A percentile compares a stretch with the other conserved stretches of the same genome.
Conservation (phyloP, 2,329 filamentous ascomycete genomes). For the Alternaria metachromatica region DNA sequence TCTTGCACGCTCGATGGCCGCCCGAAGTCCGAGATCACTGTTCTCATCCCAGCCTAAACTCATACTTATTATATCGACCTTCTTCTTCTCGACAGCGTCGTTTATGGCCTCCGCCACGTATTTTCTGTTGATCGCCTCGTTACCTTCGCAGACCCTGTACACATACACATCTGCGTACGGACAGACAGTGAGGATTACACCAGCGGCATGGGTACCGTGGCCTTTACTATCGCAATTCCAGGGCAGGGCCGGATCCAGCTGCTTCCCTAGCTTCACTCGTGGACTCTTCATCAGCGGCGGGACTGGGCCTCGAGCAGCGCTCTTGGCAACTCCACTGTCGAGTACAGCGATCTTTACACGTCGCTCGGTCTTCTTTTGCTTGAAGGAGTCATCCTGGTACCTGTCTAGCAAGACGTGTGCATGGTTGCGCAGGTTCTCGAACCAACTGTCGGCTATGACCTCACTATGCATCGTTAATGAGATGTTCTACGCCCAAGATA, state of each 20-base stretch:
- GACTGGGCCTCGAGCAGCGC: neutral
- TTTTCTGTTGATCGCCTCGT: neutral
- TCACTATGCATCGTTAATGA: neutral
- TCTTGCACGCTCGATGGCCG: neutral
- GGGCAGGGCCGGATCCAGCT: neutral
- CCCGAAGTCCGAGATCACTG: neutral
- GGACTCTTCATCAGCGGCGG: neutral
- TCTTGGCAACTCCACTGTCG: neutral
- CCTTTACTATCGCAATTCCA: neutral
- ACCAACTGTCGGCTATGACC: neutral
- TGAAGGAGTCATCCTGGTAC: neutral
- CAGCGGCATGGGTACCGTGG: slow-evolving; percentile 18
- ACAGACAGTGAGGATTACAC: slow-evolving; percentile 15
- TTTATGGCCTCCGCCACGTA: slow-evolving; percentile 12
- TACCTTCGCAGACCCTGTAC: slow-evolving; percentile 11
- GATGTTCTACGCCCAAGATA: neutral
- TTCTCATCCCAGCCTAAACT: slow-evolving; percentile 10
- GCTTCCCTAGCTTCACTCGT: neutral
- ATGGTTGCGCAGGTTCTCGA: neutral
- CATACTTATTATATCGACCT: slow-evolving; percentile 22
- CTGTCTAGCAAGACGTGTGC: neutral
- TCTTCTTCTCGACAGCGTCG: slow-evolving; percentile 15
- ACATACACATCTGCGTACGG: slow-evolving; percentile 18
- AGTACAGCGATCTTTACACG: neutral
- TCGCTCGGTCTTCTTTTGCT: neutral